Evolutionary conservation across 2,329 filamentous ascomycete genomes (phyloP).

Genomic region (Remersonia thermophila): DNA sequence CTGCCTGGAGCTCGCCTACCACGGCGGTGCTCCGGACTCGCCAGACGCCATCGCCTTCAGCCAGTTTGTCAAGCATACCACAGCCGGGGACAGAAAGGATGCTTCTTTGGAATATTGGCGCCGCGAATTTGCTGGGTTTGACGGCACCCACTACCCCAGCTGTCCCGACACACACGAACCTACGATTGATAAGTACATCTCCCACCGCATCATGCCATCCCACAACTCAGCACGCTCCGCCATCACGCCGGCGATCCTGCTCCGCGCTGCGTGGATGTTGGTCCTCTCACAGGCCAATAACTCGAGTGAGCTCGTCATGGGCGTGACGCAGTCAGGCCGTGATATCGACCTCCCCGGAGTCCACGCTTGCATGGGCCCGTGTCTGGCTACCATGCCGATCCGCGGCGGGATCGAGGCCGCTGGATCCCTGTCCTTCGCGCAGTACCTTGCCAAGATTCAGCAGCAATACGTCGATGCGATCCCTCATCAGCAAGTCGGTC

Average conservation of each 20-base stretch:
- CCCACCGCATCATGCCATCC: not conserved
- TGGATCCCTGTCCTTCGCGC: not conserved
- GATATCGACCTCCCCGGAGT: conserved; percentile 1
- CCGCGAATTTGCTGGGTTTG: not conserved
- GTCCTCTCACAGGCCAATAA: not conserved
- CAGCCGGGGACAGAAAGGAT: not conserved
- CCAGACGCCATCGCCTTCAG: not conserved
- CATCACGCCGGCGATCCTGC: not conserved
- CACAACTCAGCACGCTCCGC: not conserved
- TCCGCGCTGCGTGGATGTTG: conserved; percentile 1
- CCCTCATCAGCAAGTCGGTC: conserved; percentile 1
- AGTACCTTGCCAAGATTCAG: not conserved
- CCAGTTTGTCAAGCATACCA: not conserved
- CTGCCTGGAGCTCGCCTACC: not conserved
- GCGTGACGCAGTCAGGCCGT: conserved; percentile 1
- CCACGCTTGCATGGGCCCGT: not conserved
- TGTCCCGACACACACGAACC: conserved; percentile 1
- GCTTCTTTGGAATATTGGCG: not conserved
- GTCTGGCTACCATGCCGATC: not conserved
- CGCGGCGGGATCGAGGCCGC: not conserved
- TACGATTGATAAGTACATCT: not conserved
- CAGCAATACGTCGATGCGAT: conserved; percentile 2
- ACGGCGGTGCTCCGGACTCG: not conserved
- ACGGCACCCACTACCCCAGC: not conserved
- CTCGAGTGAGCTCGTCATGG: conserved; percentile 1